Evolutionary conservation across 164 flowering plant genomes (phyloP), one percentile per base, ranked within the genome.

Genomic region (Cinnamomum chago): DNA sequence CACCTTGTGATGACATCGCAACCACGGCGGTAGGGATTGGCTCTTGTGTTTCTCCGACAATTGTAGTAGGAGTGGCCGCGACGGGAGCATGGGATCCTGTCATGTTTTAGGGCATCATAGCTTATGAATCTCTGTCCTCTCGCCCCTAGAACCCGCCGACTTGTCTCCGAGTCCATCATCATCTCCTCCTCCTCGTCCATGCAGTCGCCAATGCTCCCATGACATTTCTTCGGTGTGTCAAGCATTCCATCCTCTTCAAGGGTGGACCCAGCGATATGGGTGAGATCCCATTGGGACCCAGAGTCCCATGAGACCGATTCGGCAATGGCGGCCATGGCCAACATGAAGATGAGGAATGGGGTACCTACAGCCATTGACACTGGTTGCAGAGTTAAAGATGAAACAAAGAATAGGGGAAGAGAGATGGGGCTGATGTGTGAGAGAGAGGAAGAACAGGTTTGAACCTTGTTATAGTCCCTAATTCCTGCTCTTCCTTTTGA

Each of bases 1-100:
- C 95, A 90, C 50, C 84, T 85, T 20, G 90, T 86, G 62, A 87
- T 87, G 62, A 81, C 71, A 73, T 76, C 78, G 87, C 95, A 90
- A 0, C 89, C 88, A 18, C 93, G 95, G 14, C 76, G 69, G 86
- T 89, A 90, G 14, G 95, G 95, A 47, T 89, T 90, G 25, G 92
- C 92, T 69, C 78, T 81, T 24, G 84, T 90, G 0, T 88, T 90
- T 0, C 84, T 65, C 9, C 72, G 78, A 82, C 95, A 89, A 69
- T 89, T 88, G 81, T 90, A 90, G 78, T 90, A 90, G 50, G 95
- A 90, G 2, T 87, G 85, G 72, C 95, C 95, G 4, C 91, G 84
- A 10, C 84, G 73, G 3, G 88, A 84, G 80, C 95, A 90, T 0
- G 95, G 95, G 0, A 89, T 86, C 14, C 24, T 80, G 87, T 88